Base-by-base conservation (phyloP, 2,329 filamentous ascomycete species). In the Sporothrix protearum region DNA sequence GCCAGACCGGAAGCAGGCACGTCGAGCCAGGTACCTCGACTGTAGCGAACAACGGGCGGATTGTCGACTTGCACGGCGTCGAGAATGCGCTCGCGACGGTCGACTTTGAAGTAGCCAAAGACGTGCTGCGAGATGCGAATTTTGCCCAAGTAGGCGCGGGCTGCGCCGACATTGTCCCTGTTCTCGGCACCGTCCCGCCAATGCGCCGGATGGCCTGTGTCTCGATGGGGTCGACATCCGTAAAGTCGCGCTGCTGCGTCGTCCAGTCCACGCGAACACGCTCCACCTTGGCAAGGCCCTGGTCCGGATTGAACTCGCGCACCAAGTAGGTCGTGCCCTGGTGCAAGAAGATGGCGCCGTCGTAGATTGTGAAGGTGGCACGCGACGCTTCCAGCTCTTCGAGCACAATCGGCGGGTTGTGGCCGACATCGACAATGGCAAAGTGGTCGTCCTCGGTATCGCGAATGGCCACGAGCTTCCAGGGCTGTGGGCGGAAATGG, bases 41-140 rank as follows among this genome's bases (percentile, higher is more conserved):
- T 92, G 78, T 90, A 87, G 3, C 94, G 88, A 67, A 96, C 88
- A 68, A 98, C 93, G 0, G 96, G 94, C 2, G 95, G 94, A 76
- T 97, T 97, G 79, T 97, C 93, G 28, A 98, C 94, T 73, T 95
- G 88, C 0, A 98, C 91, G 2, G 95, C 95, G 79, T 99, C 96
- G 16, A 98, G 87, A 71, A 98, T 92, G 1, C 93, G 89, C 1
- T 91, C 88, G 75, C 89, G 91, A 78, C 91, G 91, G 80, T 98
- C 94, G n/a, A 97, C 84, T 79, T 98, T 98, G 86, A 97, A 98
- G 83, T 96, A 99, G 1, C 96, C 96, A 79, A 96, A 98, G 1
- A 99, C 94, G 39, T 92, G 91, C 75, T 95, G 91, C 74, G 91
- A 88, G 77, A 98, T 94, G 76, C 91, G 91, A 78, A 99, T 95